These are phyloP conservation scores for Limtongozyma cylindracea DNA, from an alignment of 805 yeast genomes.

Conservation along the genomic window DNA sequence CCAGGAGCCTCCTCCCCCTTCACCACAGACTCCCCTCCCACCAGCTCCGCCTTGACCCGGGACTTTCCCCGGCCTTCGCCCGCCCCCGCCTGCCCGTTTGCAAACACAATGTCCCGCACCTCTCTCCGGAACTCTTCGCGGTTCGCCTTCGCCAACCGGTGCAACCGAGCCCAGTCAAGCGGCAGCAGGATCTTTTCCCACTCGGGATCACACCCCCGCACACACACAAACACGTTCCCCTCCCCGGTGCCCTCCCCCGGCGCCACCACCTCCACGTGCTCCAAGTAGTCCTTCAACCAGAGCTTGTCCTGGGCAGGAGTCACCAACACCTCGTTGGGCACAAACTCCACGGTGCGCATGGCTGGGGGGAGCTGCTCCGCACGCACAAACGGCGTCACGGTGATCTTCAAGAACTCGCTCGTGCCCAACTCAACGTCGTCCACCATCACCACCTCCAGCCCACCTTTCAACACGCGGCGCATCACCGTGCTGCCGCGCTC, in stretches of 20 bases:
- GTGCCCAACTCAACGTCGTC: conserved; percentile 25
- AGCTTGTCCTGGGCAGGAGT: conserved; percentile 23
- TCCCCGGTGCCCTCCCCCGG: conserved; percentile 8
- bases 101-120: conserved; percentile 5
- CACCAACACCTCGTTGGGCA: conserved; percentile 22
- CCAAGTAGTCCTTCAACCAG: conserved; percentile 14
- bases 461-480: too few relatives aligned
- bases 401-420: conserved; percentile 18
- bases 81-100: conserved; percentile 5
- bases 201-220: conserved; percentile 13
- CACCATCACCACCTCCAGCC: conserved; percentile 17
- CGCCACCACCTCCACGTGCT: conserved; percentile 17
- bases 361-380: conserved; percentile 10
- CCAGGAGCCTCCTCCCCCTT: too few relatives aligned
- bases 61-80: too few relatives aligned
- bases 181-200: conserved; percentile 9
- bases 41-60: too few relatives aligned
- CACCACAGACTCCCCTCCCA: too few relatives aligned
- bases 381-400: conserved; percentile 21
- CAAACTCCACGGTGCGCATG: conserved; percentile 3
- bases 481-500: too few relatives aligned
- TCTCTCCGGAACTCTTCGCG: conserved; percentile 1
- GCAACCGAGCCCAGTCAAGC: conserved; percentile 14
- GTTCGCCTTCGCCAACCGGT: conserved; percentile 2
- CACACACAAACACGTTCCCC: conserved; percentile 11